Conservation (phyloP, 768 basidiomycete species). For the Scleroderma citrinum region DNA sequence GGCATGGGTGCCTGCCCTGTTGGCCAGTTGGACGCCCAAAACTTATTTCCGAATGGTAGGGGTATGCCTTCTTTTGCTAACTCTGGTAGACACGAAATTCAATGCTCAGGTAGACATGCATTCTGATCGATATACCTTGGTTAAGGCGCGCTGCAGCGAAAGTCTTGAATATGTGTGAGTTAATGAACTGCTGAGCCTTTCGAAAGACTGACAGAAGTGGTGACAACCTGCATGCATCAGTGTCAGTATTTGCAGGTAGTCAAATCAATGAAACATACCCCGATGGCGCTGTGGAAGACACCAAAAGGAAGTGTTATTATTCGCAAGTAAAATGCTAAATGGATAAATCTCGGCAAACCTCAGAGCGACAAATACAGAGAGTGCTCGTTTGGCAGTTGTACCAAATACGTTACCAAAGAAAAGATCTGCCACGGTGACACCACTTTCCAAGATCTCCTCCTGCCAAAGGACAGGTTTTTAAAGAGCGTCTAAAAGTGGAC, state of each 20-base stretch:
- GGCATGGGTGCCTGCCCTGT: conserved; percentile 45
- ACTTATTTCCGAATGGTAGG: conserved; percentile 45
- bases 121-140: conserved; percentile 31
- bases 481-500: neutral
- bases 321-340: neutral
- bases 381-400: conserved; percentile 41
- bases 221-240: too few species aligned
- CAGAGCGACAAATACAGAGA: conserved; percentile 52
- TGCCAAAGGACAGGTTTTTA: conserved; percentile 8
- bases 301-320: neutral
- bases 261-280: neutral
- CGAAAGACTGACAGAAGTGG: neutral
- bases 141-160: conserved; percentile 48
- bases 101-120: neutral
- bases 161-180: conserved; percentile 28
- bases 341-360: conserved; percentile 9
- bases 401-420: conserved; percentile 61
- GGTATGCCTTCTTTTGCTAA: conserved; percentile 59
- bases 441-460: conserved; percentile 41
- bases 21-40: conserved; percentile 50
- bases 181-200: neutral
- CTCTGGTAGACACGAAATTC: conserved; percentile 25
- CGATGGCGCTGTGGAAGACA: neutral
- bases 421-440: conserved; percentile 50
- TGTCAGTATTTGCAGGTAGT: neutral